Evolutionary conservation across 176 grass and related monocot species (phyloP), one percentile per base, ranked within the genome.

Genomic region (Avena eriantha): DNA sequence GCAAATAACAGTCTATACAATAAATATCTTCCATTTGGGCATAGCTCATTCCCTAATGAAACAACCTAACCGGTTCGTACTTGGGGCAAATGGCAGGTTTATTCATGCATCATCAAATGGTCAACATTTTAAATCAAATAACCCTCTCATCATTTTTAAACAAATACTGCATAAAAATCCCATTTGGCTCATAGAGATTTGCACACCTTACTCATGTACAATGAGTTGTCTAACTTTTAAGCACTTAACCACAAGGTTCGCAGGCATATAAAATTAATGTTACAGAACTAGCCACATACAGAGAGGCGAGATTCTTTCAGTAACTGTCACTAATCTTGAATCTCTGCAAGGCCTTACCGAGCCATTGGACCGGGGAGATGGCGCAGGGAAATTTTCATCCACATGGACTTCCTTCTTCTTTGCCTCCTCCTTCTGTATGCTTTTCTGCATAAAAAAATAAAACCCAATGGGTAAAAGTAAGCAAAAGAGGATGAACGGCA

Each of bases 401-500:
- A 95, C 81, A 61, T 98, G 91, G 41, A 98, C 91, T 69, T 98
- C 96, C 88, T 98, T 98, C 93, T 98, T 98, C 86, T 98, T 98
- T 0, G 96, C 96, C 75, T 98, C 96, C 82, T 98, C 96, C 84
- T 94, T 98, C 83, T 95, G 91, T 63, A 98, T 98, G 58, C 60
- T 94, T 80, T 80, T 95, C 96, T 98, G 79, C 43, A 92, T 1
- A 22, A 61, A 61, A 7, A 79, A 22, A 39, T 29, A 63, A 80
- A 81, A 73, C 45, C n/a, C 51, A 80, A 49, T 34, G n/a, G 16
- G 35, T 17, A 36, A 8, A 8, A 83, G 34, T 89, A 39, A 89
- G 74, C 65, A 82, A 47, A 80, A 45, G 17, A 59, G 46, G 0
- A 79, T 41, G 88, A 76, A 45, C 39, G 39, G 39, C 39, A 41